phyloP scores from a whole-genome alignment of 2,329 filamentous ascomycete genomes.

The Pseudocercospora vitis region DNA sequence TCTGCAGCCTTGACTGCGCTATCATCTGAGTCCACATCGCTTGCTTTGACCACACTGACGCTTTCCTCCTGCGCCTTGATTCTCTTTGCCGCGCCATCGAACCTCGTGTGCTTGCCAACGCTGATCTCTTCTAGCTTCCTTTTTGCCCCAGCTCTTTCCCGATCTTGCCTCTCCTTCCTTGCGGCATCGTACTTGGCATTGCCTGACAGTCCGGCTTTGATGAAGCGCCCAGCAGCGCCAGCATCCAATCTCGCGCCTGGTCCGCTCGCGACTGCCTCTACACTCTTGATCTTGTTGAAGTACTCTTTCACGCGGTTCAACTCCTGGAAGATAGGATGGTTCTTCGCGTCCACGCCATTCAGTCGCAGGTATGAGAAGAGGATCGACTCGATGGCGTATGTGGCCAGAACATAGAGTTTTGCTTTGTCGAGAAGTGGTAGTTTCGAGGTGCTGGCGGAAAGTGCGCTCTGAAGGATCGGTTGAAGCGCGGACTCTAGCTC shows the following conservation, averaged over 20 bases:
- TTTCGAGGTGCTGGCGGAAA: slow-evolving; percentile 70
- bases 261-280: slow-evolving; percentile 51
- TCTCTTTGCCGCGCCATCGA: slow-evolving; percentile 37
- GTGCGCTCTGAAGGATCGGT: slow-evolving; percentile 66
- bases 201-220: slow-evolving; percentile 71
- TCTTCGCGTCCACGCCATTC: slow-evolving; percentile 75
- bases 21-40: slow-evolving; percentile 15
- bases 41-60: slow-evolving; percentile 17
- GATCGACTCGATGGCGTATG: slow-evolving; percentile 87
- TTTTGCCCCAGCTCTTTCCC: slow-evolving; percentile 40
- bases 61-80: slow-evolving; percentile 32
- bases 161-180: slow-evolving; percentile 39
- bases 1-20: neutral
- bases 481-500: slow-evolving; percentile 70
- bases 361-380: slow-evolving; percentile 82
- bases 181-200: slow-evolving; percentile 49
- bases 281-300: slow-evolving; percentile 83
- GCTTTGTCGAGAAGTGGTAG: slow-evolving; percentile 92
- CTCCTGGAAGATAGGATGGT: slow-evolving; percentile 82
- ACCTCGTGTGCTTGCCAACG: slow-evolving; percentile 37
- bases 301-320: slow-evolving; percentile 85
- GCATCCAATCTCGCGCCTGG: slow-evolving; percentile 66
- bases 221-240: slow-evolving; percentile 74
- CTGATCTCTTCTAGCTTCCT: slow-evolving; percentile 39
- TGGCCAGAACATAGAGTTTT: slow-evolving; percentile 83